phyloP scores from a whole-genome alignment of 176 grass and related monocot species.

The Areca catechu region DNA sequence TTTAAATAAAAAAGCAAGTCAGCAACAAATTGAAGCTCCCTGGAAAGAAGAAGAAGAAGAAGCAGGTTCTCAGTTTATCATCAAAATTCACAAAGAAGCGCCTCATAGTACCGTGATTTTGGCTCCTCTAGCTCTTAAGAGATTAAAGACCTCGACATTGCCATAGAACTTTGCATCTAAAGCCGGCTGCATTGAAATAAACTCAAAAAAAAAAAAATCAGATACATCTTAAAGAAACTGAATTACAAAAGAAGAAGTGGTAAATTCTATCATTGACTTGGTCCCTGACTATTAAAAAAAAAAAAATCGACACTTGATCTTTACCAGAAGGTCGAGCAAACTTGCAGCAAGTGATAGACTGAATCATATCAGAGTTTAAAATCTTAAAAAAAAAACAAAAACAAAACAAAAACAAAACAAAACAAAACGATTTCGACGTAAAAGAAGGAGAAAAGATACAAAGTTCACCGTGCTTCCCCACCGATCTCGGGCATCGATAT shows the following conservation, averaged over 20 bases:
- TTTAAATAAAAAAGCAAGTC: constrained; percentile 5
- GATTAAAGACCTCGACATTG: constrained; percentile 63
- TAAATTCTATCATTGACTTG: too few relatives aligned
- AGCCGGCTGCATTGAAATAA: constrained; percentile 44
- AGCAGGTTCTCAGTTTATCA: too few relatives aligned
- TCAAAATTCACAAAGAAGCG: not conserved
- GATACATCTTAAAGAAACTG: not conserved
- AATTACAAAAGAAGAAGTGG: too few relatives aligned
- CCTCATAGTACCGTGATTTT: constrained; percentile 57
- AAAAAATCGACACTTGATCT: too few relatives aligned
- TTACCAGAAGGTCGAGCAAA: too few relatives aligned
- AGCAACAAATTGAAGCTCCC: not conserved
- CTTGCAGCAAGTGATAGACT: too few relatives aligned
- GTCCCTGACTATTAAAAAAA: too few relatives aligned
- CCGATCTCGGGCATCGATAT: constrained; percentile 77
- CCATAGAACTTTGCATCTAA: constrained; percentile 85
- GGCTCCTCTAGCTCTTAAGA: constrained; percentile 81
- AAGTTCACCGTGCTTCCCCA: constrained; percentile 83
- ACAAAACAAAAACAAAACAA: not conserved
- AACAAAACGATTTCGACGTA: not conserved
- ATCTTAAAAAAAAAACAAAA: too few relatives aligned
- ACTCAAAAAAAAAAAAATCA: constrained; percentile 6
- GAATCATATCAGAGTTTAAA: too few relatives aligned
- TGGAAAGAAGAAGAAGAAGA: too few relatives aligned
- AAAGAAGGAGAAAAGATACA: not conserved